phyloP scores from a whole-genome alignment of 148 eudicot species.

The Heliamphora exappendiculata region DNA sequence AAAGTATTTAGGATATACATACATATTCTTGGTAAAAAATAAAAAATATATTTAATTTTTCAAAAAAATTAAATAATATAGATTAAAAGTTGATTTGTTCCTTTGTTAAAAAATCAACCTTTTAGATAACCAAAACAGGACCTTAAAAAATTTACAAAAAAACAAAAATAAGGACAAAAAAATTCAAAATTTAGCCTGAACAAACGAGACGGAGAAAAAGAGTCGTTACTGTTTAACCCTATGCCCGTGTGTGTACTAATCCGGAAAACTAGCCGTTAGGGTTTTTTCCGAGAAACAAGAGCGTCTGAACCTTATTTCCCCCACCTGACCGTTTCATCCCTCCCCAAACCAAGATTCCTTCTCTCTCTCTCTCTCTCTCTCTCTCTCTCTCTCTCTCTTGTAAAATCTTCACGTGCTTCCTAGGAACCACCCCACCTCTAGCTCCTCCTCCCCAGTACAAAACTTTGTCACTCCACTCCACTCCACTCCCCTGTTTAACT shows the following conservation, averaged over 20 bases:
- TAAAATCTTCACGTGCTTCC: conserved; percentile 6
- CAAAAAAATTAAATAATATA: too few species aligned
- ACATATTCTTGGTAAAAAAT: too few species aligned
- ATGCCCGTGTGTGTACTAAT: not conserved
- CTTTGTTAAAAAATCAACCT: too few species aligned
- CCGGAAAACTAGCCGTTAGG: conserved; percentile 58
- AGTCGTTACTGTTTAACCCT: not conserved
- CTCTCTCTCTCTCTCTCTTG: conserved; percentile 3
- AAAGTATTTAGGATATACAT: too few species aligned
- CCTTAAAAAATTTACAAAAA: too few species aligned
- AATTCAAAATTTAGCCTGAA: conserved; percentile 4
- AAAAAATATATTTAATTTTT: too few species aligned
- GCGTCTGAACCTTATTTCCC: conserved; percentile 25
- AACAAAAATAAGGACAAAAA: too few species aligned
- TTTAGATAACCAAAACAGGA: too few species aligned
- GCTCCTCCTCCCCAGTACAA: conserved; percentile 19
- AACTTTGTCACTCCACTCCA: conserved; percentile 11
- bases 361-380: not conserved
- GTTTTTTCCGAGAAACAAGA: conserved; percentile 6
- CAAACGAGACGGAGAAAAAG: too few species aligned
- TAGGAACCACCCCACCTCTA: conserved; percentile 4
- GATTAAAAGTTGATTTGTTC: too few species aligned
- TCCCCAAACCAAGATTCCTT: conserved; percentile 24
- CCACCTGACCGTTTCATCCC: conserved; percentile 38
- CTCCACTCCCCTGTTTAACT: not conserved